These are phyloP conservation scores for Citrus sinensis DNA, from an alignment of 345 rosid species.

Conservation along the genomic window DVS_A1.0 CM039163.1:39501001-39501500, in stretches of 20 bases:
- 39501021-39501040: not conserved
- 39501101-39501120: slow-evolving; percentile 11
- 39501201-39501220: not conserved
- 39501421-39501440: slow-evolving; percentile 86
- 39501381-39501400: slow-evolving; percentile 46
- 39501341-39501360: not conserved
- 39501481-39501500: slow-evolving; percentile 80
- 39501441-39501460: slow-evolving; percentile 85
- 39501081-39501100: not conserved
- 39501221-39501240: not conserved
- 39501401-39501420: slow-evolving; percentile 74
- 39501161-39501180: not conserved
- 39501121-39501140: slow-evolving; percentile 27
- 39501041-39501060: too few relatives aligned
- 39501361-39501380: not conserved
- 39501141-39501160: slow-evolving; percentile 23
- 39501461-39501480: slow-evolving; percentile 82
- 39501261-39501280: slow-evolving; percentile 21
- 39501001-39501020: too few relatives aligned
- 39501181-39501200: slow-evolving; percentile 10
- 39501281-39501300: slow-evolving; percentile 38
- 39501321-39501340: not conserved
- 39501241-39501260: slow-evolving; percentile 30
- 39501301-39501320: slow-evolving; percentile 18
- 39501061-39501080: not conserved